Base-by-base conservation (phyloP, 148 eudicot genomes). In the Chenopodium album region DNA sequence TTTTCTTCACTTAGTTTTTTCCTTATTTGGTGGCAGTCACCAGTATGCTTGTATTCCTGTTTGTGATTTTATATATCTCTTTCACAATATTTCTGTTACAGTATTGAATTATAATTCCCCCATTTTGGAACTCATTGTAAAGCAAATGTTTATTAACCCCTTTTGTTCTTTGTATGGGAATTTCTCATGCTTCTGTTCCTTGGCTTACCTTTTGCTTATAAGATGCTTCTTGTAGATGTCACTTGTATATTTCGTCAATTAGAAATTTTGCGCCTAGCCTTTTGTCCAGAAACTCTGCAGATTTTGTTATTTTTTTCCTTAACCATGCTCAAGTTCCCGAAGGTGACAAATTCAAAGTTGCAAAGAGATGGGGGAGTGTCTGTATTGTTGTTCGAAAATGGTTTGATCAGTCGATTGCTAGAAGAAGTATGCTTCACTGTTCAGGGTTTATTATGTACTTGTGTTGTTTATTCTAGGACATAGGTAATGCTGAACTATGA, bases 301-400 rank as follows among this genome's bases (percentile, higher is more conserved):
- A 44, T 52, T 20, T 26, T n/a, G 37, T 8, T 11, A 26, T 31
- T 74, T 78, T 63, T 76, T 3, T 81, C 91, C 98, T 97, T 97
- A 89, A 97, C 94, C 80, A 29, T 85, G 76, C 82, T 78, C 86
- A 97, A 84, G 94, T 92, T 86, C 86, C 99, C 71, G 95, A 97
- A 91, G 95, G 99, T 88, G 99, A 97, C 88, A 97, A 97, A 87
- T 97, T 84, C 82, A 94, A 89, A 88, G 99, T 94, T 81, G 99
- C 99, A 68, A 86, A 81, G 81, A 90, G 86, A 86, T 97, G 99
- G 99, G 94, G 98, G 68, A 86, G 78, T 85, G 90, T 94, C 80
- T 77, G 78, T 87, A 86, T 90, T 71, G 94, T 97, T 67, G 87
- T 87, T 47, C 87, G 89, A 80, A 92, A 92, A 86, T 97, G 99